A percentile compares a stretch with the other conserved stretches of the same genome.
phyloP scores from a whole-genome alignment of 257 asterid genomes.

The Ocimum tenuiflorum region DNA sequence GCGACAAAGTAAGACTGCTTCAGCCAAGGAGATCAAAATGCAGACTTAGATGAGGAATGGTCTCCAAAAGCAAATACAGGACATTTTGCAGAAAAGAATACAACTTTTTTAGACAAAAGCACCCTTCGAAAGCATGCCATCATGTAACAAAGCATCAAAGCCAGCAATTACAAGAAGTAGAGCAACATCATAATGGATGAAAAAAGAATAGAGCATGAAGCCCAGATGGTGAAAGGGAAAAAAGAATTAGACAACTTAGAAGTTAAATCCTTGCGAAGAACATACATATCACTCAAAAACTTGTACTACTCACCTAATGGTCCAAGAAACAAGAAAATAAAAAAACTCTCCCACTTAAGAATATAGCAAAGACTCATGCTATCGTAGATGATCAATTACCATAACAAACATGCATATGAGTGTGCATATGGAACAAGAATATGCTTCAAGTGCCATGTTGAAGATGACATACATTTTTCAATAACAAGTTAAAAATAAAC shows the following conservation, averaged over 20 bases:
- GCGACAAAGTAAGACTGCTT: slow-evolving; percentile 67
- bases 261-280: neutral
- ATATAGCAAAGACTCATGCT: no score
- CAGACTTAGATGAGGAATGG: slow-evolving; percentile 9
- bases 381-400: no score
- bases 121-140: no score
- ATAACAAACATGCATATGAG: no score
- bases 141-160: neutral
- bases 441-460: no score
- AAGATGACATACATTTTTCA: neutral
- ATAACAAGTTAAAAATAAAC: neutral
- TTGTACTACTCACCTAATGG: neutral
- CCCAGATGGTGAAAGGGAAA: neutral
- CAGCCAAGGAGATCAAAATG: slow-evolving; percentile 6
- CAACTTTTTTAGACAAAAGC: no score
- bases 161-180: no score
- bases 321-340: neutral
- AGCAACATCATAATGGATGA: neutral
- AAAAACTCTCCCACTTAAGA: neutral
- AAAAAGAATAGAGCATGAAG: neutral
- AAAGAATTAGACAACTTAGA: no score
- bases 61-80: neutral
- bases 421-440: no score
- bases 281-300: neutral
- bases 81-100: neutral